A percentile compares a stretch with the other conserved stretches of the same genome.
phyloP scores from a whole-genome alignment of 345 rosid genomes.

The Gynandropsis gynandra region DNA sequence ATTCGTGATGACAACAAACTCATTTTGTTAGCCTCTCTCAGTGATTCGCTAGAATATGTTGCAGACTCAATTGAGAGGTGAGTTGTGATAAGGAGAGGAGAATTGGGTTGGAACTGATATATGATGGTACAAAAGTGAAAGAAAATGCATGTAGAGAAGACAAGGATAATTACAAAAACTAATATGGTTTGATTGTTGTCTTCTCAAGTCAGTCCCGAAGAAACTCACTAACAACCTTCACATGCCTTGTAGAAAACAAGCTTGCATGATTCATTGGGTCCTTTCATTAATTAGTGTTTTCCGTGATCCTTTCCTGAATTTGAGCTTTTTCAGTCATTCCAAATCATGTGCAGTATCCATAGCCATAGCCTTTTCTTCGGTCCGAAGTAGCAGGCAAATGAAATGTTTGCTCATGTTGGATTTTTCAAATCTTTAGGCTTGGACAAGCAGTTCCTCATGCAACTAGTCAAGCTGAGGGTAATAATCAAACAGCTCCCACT shows the following conservation, averaged over 20 bases:
- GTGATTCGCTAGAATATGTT: constrained; percentile 93
- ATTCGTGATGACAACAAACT: constrained; percentile 92
- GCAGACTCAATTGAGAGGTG: constrained; percentile 98
- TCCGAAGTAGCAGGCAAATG: constrained; percentile 9
- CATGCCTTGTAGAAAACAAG: constrained; percentile 16
- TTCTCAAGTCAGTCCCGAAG: constrained; percentile 5
- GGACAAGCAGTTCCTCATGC: constrained; percentile 47
- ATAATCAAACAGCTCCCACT: constrained; percentile 34
- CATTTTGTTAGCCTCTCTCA: constrained; percentile 85
- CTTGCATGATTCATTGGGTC: constrained; percentile 11
- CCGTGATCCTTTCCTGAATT: neutral
- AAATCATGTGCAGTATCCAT: constrained; percentile 11
- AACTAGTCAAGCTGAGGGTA: constrained; percentile 46
- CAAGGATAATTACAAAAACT: constrained; percentile 8
- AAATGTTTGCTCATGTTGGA: constrained; percentile 12
- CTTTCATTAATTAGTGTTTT: constrained; percentile 9
- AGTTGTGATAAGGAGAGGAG: constrained; percentile 20
- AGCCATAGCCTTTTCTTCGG: neutral
- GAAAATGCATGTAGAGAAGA: constrained; percentile 5
- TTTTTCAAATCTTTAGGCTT: constrained; percentile 47
- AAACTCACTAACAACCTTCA: constrained; percentile 8
- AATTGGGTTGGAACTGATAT: neutral
- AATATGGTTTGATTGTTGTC: constrained; percentile 14
- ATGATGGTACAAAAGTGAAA: constrained; percentile 5
- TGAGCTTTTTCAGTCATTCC: neutral